phyloP scores from a whole-genome alignment of 148 eudicot species.

The Beta vulgaris region DNA sequence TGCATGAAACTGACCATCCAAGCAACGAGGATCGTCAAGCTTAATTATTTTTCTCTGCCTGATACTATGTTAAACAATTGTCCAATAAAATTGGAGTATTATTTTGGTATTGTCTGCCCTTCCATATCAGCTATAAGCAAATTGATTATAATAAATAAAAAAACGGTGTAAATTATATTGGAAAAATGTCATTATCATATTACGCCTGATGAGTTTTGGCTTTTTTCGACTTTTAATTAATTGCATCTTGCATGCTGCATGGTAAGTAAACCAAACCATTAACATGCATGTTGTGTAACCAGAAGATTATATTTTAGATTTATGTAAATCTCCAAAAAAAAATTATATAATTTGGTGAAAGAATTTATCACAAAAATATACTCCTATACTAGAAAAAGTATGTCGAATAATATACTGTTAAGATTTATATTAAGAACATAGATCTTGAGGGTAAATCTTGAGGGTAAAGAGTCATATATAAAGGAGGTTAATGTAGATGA shows the following conservation, averaged over 20 bases:
- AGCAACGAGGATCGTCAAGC: background rate
- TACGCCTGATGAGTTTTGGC: background rate
- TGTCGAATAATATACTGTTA: too few relatives aligned
- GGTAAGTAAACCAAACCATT: constrained; percentile 14
- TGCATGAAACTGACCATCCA: constrained; percentile 9
- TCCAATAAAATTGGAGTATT: background rate
- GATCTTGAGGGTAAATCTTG: too few relatives aligned
- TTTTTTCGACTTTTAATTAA: background rate
- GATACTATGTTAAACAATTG: background rate
- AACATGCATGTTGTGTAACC: constrained; percentile 1
- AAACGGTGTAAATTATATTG: background rate
- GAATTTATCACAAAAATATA: too few relatives aligned
- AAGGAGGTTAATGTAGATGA: too few relatives aligned
- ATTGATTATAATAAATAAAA: background rate
- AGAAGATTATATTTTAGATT: background rate
- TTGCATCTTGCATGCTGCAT: constrained; percentile 10
- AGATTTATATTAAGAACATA: too few relatives aligned
- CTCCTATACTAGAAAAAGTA: too few relatives aligned
- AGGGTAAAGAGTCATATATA: too few relatives aligned
- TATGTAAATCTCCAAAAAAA: background rate
- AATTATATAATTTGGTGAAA: background rate
- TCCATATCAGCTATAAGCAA: background rate
- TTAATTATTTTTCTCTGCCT: background rate
- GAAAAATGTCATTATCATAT: background rate
- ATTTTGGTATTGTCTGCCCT: background rate